phyloP scores from a whole-genome alignment of 78 protist genomes.

The Parvularia atlantis region DNA sequence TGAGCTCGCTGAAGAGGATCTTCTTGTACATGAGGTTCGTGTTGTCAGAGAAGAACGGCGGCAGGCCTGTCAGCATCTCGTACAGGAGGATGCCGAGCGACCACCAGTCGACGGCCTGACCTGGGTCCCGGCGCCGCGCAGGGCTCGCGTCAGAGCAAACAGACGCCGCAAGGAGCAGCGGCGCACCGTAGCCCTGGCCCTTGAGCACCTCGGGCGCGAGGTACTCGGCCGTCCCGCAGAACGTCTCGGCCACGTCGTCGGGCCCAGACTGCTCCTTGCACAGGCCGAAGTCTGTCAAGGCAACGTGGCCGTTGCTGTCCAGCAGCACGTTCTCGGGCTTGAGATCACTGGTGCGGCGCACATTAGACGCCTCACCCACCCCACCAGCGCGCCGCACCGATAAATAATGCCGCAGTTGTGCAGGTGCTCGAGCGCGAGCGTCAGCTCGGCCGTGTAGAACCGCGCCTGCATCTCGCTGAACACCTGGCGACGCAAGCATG shows the following conservation, averaged over 20 bases:
- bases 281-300: slow-evolving; percentile 65
- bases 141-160: too few species aligned
- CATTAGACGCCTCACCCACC: too few species aligned
- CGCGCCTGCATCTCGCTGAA: slow-evolving; percentile 48
- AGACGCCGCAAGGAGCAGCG: too few species aligned
- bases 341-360: too few species aligned
- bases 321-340: slow-evolving; percentile 80
- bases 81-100: slow-evolving; percentile 63
- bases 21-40: slow-evolving; percentile 60
- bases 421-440: slow-evolving; percentile 65
- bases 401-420: slow-evolving; percentile 63
- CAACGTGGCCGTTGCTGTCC: slow-evolving; percentile 66
- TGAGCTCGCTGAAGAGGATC: slow-evolving; percentile 30
- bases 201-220: slow-evolving; percentile 67
- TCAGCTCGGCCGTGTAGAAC: slow-evolving; percentile 66
- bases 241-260: slow-evolving; percentile 41
- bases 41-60: slow-evolving; percentile 49
- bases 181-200: too few species aligned
- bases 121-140: too few species aligned
- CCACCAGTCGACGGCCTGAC: slow-evolving; percentile 99
- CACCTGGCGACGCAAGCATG: slow-evolving; percentile 5
- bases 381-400: slow-evolving; percentile 15
- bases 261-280: slow-evolving; percentile 8
- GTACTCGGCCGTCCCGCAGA: slow-evolving; percentile 85
- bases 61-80: slow-evolving; percentile 70